A percentile compares a stretch with the other conserved stretches of the same genome.
These are phyloP conservation scores for Mycena pura DNA, from an alignment of 768 basidiomycete genomes.

Conservation along the genomic window DNA sequence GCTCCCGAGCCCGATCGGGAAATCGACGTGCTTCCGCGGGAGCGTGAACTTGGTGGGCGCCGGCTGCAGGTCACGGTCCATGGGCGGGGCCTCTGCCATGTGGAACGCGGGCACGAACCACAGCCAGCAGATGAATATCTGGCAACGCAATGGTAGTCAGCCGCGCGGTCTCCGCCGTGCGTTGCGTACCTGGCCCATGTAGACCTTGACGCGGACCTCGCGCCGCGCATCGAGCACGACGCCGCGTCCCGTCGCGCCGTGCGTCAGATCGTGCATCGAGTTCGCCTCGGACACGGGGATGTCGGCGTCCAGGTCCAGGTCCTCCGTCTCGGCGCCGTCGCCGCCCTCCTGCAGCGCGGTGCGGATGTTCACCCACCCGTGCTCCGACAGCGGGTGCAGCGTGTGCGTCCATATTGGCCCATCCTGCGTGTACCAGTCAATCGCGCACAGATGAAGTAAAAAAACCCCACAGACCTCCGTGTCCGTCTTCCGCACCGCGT, in stretches of 20 bases:
- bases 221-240: constrained; percentile 69
- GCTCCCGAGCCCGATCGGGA: constrained; percentile 75
- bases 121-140: constrained; percentile 84
- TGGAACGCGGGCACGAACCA: constrained; percentile 91
- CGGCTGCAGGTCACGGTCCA: constrained; percentile 24
- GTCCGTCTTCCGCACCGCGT: constrained; percentile 38
- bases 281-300: constrained; percentile 48
- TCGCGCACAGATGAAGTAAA: neutral
- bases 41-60: constrained; percentile 50
- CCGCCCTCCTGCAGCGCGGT: constrained; percentile 39
- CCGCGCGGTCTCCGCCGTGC: neutral
- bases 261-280: constrained; percentile 50
- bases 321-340: constrained; percentile 17
- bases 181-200: constrained; percentile 66
- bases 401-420: constrained; percentile 51
- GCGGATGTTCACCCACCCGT: constrained; percentile 49
- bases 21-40: constrained; percentile 73
- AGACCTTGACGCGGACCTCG: constrained; percentile 75
- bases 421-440: constrained; percentile 35
- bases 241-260: constrained; percentile 42
- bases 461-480: constrained; percentile 40
- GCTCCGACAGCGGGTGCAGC: constrained; percentile 53
- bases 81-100: constrained; percentile 57
- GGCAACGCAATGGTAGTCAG: neutral
- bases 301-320: constrained; percentile 34